Evolutionary conservation across 2,329 filamentous ascomycete species (phyloP).

Genomic region (Aspergillus novoparasiticus): DNA sequence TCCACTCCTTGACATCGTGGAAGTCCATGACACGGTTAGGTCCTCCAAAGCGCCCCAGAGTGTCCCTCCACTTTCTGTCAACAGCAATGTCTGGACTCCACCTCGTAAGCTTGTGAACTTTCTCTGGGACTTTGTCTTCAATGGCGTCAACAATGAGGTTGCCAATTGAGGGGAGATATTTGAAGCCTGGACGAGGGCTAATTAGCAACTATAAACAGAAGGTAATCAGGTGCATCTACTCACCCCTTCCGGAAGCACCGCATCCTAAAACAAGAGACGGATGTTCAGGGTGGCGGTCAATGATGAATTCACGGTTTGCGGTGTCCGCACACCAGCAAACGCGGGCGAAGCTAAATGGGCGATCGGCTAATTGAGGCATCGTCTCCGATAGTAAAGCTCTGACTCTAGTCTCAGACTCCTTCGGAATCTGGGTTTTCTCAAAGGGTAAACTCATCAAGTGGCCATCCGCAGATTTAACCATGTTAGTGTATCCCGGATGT

Average conservation of each 20-base stretch:
- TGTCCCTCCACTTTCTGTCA: constrained; percentile 48
- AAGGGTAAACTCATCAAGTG: constrained; percentile 43
- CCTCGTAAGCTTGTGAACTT: constrained; percentile 46
- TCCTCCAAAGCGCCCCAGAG: constrained; percentile 51
- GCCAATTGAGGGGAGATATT: constrained; percentile 55
- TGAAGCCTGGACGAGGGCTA: constrained; percentile 47
- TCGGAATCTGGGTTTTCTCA: constrained; percentile 47
- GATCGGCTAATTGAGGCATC: constrained; percentile 55
- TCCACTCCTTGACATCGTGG: constrained; percentile 46
- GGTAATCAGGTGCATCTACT: not conserved
- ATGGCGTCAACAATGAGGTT: constrained; percentile 51
- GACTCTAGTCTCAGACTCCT: constrained; percentile 50
- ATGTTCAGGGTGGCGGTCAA: constrained; percentile 52
- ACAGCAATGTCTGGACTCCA: constrained; percentile 56
- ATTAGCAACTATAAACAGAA: not conserved
- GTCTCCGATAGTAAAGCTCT: constrained; percentile 53
- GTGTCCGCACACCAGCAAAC: constrained; percentile 63
- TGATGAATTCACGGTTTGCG: constrained; percentile 55
- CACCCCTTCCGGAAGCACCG: constrained; percentile 48
- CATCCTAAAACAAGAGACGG: constrained; percentile 50
- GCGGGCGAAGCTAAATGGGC: constrained; percentile 54
- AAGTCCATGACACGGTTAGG: constrained; percentile 53
- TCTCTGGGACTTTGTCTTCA: constrained; percentile 46
- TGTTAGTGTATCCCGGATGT: constrained; percentile 58
- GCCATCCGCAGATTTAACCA: constrained; percentile 30